phyloP scores from a whole-genome alignment of 2,329 filamentous ascomycete species.

The Pezicula carpinea region DNA sequence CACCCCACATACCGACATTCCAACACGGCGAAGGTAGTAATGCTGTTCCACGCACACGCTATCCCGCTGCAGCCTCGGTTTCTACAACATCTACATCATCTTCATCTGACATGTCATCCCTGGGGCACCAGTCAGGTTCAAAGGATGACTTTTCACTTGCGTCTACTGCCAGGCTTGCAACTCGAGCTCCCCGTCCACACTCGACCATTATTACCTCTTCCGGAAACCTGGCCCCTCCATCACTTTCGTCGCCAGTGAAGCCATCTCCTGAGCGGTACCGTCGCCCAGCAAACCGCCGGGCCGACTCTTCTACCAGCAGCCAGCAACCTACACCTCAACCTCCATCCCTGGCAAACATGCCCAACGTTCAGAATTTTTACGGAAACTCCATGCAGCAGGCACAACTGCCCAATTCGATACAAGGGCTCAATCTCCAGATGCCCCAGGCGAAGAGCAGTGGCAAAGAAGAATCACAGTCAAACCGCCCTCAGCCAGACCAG shows the following conservation, averaged over 20 bases:
- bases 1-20: constrained; percentile 40
- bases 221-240: constrained; percentile 47
- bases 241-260: constrained; percentile 49
- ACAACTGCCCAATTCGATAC: constrained; percentile 20
- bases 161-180: constrained; percentile 25
- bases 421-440: constrained; percentile 21
- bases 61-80: constrained; percentile 47
- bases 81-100: constrained; percentile 35
- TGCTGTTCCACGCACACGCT: constrained; percentile 34
- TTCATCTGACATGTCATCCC: constrained; percentile 30
- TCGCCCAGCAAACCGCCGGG: constrained; percentile 53
- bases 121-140: constrained; percentile 39
- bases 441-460: constrained; percentile 16
- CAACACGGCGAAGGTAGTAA: constrained; percentile 28
- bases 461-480: constrained; percentile 41
- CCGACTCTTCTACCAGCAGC: constrained; percentile 30
- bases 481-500: constrained; percentile 55
- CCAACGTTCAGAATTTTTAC: constrained; percentile 51
- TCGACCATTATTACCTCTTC: constrained; percentile 38
- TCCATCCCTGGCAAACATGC: constrained; percentile 50
- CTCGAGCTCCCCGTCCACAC: constrained; percentile 26
- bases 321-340: constrained; percentile 32
- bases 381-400: constrained; percentile 35
- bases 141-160: constrained; percentile 49
- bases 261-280: constrained; percentile 80